Evolutionary conservation across 345 rosid species (phyloP).

Genomic region (Mallotus nudiflorus): DNA sequence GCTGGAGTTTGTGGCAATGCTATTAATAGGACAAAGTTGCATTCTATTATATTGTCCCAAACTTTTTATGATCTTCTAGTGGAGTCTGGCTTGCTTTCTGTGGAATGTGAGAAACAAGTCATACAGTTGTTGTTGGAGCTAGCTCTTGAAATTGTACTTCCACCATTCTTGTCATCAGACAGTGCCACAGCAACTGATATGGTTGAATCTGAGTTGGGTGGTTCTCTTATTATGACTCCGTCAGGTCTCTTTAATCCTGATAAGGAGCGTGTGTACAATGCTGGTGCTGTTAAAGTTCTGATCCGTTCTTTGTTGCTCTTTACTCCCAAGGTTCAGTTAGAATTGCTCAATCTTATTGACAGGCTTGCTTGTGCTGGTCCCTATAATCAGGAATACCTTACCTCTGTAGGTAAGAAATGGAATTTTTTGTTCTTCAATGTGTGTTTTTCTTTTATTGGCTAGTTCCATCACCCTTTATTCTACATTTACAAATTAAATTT

Average conservation of each 20-base stretch:
- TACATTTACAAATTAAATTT: conserved; percentile 23
- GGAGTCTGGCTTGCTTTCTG: conserved; percentile 93
- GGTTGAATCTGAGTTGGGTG: conserved; percentile 45
- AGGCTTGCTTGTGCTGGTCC: conserved; percentile 86
- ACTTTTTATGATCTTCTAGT: conserved; percentile 87
- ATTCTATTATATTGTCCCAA: conserved; percentile 74
- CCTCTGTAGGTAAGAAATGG: conserved; percentile 77
- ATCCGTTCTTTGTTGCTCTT: conserved; percentile 85
- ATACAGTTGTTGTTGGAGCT: conserved; percentile 89
- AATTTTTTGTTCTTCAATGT: neutral
- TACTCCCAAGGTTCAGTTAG: conserved; percentile 92
- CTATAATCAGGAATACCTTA: conserved; percentile 93
- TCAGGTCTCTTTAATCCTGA: conserved; percentile 69
- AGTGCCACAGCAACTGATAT: conserved; percentile 41
- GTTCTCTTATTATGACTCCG: conserved; percentile 55
- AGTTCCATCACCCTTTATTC: conserved; percentile 1
- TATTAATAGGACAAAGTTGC: conserved; percentile 82
- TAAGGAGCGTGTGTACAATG: conserved; percentile 86
- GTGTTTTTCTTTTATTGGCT: neutral
- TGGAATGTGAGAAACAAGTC: conserved; percentile 94
- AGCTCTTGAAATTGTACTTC: conserved; percentile 91
- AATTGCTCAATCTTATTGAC: conserved; percentile 73
- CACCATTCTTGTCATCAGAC: conserved; percentile 78
- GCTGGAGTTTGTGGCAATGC: conserved; percentile 80
- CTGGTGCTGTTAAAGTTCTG: conserved; percentile 82